These are phyloP conservation scores for Agrostemma githago DNA, from an alignment of 148 eudicot species.

Conservation along the genomic window DNA sequence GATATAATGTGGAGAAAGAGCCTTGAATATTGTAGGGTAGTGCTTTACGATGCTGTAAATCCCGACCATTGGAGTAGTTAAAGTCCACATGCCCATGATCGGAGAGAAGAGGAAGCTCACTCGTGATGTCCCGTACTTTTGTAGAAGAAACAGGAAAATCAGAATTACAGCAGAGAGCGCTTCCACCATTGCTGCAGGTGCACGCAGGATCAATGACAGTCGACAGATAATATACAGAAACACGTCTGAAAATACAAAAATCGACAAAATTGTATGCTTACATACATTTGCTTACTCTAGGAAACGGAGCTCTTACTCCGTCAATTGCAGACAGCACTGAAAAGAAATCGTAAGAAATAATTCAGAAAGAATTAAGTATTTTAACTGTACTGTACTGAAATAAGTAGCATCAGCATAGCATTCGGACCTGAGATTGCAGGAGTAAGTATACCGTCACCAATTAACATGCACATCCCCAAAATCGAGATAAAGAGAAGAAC, in stretches of 20 bases:
- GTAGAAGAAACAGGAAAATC: constrained; percentile 47
- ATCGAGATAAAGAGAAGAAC: constrained; percentile 58
- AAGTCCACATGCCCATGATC: constrained; percentile 61
- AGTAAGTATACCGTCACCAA: constrained; percentile 73
- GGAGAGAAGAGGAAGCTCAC: constrained; percentile 74
- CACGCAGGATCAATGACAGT: constrained; percentile 14
- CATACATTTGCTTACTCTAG: constrained; percentile 55
- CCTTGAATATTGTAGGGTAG: constrained; percentile 61
- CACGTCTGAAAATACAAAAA: neutral
- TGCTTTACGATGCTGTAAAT: constrained; percentile 45
- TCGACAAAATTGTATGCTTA: constrained; percentile 28
- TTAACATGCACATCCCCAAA: constrained; percentile 76
- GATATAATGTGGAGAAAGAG: constrained; percentile 53
- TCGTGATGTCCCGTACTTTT: constrained; percentile 53
- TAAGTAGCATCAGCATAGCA: constrained; percentile 4
- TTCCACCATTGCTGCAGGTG: constrained; percentile 57
- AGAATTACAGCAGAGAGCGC: constrained; percentile 44
- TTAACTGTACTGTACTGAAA: neutral
- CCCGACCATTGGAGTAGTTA: constrained; percentile 53
- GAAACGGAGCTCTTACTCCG: constrained; percentile 69
- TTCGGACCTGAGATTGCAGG: constrained; percentile 71
- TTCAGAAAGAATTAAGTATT: neutral
- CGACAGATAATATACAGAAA: neutral
- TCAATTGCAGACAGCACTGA: constrained; percentile 70
- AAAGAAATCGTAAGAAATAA: constrained; percentile 2